phyloP scores from a whole-genome alignment of 1,284 basidiomycete species.

The Rhodotorula sp. region DNA sequence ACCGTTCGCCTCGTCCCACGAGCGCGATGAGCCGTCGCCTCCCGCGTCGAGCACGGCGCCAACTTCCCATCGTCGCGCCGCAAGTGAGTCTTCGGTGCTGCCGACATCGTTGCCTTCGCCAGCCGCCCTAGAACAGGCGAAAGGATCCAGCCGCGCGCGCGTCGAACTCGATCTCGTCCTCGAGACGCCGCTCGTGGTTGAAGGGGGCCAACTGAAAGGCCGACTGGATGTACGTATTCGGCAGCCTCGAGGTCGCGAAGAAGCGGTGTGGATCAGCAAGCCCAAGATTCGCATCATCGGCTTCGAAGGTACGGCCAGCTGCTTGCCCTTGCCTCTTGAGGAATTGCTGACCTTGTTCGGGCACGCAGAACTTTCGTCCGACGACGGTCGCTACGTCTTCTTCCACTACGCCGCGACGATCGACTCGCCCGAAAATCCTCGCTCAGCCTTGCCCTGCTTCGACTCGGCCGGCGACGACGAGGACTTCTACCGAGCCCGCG shows the following conservation, averaged over 20 bases:
- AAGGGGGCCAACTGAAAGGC: constrained; percentile 75
- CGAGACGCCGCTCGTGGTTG: constrained; percentile 73
- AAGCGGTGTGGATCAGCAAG: constrained; percentile 65
- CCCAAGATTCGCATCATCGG: constrained; percentile 84
- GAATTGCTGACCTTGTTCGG: constrained; percentile 1
- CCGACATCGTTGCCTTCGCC: constrained; percentile 10
- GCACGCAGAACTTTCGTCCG: constrained; percentile 56
- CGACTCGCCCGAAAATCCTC: constrained; percentile 50
- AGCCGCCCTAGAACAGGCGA: constrained; percentile 40
- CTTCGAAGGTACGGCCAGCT: constrained; percentile 64
- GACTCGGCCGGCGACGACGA: constrained; percentile 63
- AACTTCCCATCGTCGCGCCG: constrained; percentile 9
- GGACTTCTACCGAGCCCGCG: constrained; percentile 60
- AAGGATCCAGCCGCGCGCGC: constrained; percentile 63
- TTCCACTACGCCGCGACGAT: constrained; percentile 73
- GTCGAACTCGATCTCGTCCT: constrained; percentile 81
- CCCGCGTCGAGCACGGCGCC: not conserved
- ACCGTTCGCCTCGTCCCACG: not conserved
- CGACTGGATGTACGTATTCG: constrained; percentile 68
- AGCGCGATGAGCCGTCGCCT: not conserved
- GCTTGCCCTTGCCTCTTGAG: not conserved
- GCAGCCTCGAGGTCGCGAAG: constrained; percentile 58
- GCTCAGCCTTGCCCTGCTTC: constrained; percentile 52
- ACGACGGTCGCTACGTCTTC: constrained; percentile 72
- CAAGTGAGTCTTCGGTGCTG: constrained; percentile 5